Evolutionary conservation across 129 eudicot genomes (phyloP).

Genomic region (Centella asiatica): DNA sequence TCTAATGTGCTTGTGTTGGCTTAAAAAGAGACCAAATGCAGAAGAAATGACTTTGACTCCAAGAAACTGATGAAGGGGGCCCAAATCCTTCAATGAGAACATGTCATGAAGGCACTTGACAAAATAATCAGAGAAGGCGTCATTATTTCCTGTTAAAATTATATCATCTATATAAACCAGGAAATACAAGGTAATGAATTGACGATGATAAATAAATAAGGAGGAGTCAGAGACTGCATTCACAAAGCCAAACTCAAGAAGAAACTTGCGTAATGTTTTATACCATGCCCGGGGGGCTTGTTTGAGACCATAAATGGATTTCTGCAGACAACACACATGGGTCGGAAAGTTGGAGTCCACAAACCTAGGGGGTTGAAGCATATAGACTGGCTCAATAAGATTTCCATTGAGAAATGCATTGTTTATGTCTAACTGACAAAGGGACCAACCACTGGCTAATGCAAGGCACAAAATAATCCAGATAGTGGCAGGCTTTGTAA

Average conservation of each 20-base stretch:
- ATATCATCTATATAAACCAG: background rate
- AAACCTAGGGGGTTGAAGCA: background rate
- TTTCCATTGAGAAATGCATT: background rate
- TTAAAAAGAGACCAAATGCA: no score
- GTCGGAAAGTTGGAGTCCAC: no score
- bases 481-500: background rate
- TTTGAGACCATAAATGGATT: no score
- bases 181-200: no score
- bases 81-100: background rate
- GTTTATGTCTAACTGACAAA: no score
- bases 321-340: no score
- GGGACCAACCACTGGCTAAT: background rate
- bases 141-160: no score
- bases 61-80: no score
- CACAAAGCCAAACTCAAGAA: background rate
- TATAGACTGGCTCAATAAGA: background rate
- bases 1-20: no score
- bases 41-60: no score
- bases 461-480: background rate
- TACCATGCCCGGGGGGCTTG: no score
- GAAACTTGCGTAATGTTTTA: no score
- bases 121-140: background rate
- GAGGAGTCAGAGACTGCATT: background rate
- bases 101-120: background rate
- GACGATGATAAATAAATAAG: background rate